Evolutionary conservation across 345 rosid species (phyloP).

Genomic region (Gossypium mustelinum): DNA sequence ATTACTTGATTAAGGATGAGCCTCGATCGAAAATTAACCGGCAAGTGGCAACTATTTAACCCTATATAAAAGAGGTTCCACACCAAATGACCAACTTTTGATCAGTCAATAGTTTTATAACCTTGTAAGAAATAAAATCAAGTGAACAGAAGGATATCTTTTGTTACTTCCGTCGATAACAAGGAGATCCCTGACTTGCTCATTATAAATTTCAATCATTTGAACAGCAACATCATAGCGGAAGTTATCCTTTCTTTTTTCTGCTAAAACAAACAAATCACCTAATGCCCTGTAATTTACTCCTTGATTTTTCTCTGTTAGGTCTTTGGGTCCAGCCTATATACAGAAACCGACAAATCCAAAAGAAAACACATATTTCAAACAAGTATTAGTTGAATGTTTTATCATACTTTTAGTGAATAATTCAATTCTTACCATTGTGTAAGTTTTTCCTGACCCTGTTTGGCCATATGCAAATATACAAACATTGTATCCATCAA

Average conservation of each 20-base stretch:
- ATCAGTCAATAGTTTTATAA: not conserved
- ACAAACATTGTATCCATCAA: constrained; percentile 96
- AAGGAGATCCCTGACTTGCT: constrained; percentile 93
- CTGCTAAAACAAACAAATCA: constrained; percentile 78
- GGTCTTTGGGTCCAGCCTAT: constrained; percentile 83
- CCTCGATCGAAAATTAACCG: not conserved
- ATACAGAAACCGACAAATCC: constrained; percentile 4
- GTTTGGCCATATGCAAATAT: constrained; percentile 99
- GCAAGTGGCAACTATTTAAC: not conserved
- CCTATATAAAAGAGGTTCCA: not conserved
- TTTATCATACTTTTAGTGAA: not conserved
- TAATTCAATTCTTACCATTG: constrained; percentile 60
- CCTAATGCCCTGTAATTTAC: constrained; percentile 94
- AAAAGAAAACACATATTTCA: too few species aligned
- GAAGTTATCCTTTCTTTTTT: constrained; percentile 73
- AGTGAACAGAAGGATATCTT: constrained; percentile 69
- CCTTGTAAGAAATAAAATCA: not conserved
- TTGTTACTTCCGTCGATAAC: constrained; percentile 81
- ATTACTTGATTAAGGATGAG: constrained; percentile 44
- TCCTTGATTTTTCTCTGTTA: constrained; percentile 75
- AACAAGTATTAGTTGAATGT: too few species aligned
- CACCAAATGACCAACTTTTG: too few species aligned
- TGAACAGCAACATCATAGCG: constrained; percentile 82
- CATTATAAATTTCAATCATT: constrained; percentile 96
- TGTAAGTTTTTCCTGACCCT: constrained; percentile 91